These are phyloP conservation scores for Metarhizium album DNA, from an alignment of 2,329 filamentous ascomycete species.

Conservation along the genomic window DNA sequence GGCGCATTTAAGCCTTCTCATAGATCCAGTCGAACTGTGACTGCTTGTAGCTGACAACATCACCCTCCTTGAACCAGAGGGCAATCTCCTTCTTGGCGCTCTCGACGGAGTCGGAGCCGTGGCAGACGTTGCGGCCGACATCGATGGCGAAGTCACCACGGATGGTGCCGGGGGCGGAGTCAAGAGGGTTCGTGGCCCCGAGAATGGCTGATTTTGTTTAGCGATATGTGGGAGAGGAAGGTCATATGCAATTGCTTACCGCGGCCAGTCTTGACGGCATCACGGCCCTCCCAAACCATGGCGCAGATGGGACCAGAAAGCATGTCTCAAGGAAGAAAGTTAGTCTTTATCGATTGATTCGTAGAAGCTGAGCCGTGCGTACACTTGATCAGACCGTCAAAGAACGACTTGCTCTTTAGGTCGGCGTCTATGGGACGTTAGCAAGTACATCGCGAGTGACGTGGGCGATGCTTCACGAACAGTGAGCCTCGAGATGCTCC, in stretches of 20 bases:
- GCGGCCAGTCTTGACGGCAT: constrained; percentile 98
- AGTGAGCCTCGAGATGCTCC: constrained; percentile 98
- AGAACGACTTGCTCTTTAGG: constrained; percentile 91
- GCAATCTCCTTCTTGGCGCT: constrained; percentile 99
- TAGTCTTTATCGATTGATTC: not conserved
- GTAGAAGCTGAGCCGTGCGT: constrained; percentile 26
- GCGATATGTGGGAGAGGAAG: not conserved
- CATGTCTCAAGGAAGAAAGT: constrained; percentile 59
- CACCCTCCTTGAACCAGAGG: constrained; percentile 90
- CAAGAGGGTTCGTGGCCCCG: constrained; percentile 97
- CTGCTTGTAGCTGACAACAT: constrained; percentile 76
- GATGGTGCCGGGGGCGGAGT: constrained; percentile 93
- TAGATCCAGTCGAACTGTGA: constrained; percentile 90
- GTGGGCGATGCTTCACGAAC: constrained; percentile 29
- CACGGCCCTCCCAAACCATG: constrained; percentile 99
- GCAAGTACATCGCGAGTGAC: constrained; percentile 8
- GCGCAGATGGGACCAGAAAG: constrained; percentile 90
- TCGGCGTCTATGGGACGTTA: constrained; percentile 55
- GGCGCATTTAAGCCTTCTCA: constrained; percentile 58
- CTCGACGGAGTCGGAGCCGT: constrained; percentile 98
- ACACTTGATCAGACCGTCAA: constrained; percentile 88
- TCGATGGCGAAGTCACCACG: constrained; percentile 82
- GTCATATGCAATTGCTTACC: constrained; percentile 35
- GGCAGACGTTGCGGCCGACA: constrained; percentile 94
- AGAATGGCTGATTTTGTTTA: constrained; percentile 56